A percentile compares a stretch with the other conserved stretches of the same genome.
Evolutionary conservation across 2,329 filamentous ascomycete genomes (phyloP).

Genomic region (Pestalotiopsis sp.): DNA sequence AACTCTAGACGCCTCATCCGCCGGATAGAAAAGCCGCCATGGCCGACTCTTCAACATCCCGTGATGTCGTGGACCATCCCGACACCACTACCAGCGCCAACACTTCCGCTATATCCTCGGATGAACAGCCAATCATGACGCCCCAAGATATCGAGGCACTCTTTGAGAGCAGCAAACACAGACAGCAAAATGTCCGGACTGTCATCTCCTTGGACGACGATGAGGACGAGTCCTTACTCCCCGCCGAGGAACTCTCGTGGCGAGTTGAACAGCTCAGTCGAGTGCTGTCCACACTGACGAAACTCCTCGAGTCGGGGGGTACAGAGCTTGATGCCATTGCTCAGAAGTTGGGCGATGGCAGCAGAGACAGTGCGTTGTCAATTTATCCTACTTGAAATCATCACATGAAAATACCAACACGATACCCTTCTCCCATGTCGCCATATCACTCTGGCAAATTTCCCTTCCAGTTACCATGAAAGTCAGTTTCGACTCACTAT

Average conservation of each 20-base stretch:
- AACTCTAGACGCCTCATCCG: background rate
- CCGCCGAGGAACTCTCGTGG: slow-evolving; percentile 19
- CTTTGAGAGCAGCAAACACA: slow-evolving; percentile 36
- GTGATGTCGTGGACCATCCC: background rate
- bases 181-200: slow-evolving; percentile 14
- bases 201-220: slow-evolving; percentile 30
- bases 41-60: background rate
- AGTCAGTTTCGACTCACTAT: background rate
- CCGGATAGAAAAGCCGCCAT: background rate
- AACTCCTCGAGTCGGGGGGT: slow-evolving; percentile 43
- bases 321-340: slow-evolving; percentile 48
- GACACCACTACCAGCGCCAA: background rate
- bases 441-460: too few relatives aligned
- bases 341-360: slow-evolving; percentile 57
- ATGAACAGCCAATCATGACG: slow-evolving; percentile 28
- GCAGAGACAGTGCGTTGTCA: slow-evolving; percentile 52
- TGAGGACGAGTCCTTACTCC: slow-evolving; percentile 19
- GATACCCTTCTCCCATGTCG: too few relatives aligned
- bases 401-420: background rate
- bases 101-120: background rate
- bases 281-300: slow-evolving; percentile 41
- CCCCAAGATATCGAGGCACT: slow-evolving; percentile 41
- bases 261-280: slow-evolving; percentile 33
- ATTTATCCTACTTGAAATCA: background rate
- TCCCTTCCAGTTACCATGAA: background rate